Percentiles rank a stretch among this genome's conserved stretches.
Evolutionary conservation across 2,329 filamentous ascomycete species (phyloP).

Genomic region (Beauveria australis): DNA sequence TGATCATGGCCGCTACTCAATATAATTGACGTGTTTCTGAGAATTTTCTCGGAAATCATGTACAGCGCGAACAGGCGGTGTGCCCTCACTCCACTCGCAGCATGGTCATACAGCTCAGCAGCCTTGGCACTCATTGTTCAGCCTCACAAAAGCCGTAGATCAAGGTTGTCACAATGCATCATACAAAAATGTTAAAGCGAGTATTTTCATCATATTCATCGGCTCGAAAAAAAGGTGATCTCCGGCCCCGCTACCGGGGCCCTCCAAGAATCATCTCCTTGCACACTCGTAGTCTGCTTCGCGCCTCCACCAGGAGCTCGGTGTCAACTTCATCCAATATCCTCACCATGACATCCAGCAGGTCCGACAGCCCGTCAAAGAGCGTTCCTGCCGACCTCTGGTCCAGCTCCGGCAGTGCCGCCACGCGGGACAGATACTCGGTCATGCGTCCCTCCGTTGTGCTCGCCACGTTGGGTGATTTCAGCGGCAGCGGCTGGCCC

Average conservation of each 20-base stretch:
- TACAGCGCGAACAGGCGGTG: too few species aligned
- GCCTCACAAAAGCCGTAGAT: too few species aligned
- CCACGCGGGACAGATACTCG: slow-evolving; percentile 51
- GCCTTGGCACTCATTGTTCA: too few species aligned
- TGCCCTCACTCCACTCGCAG: too few species aligned
- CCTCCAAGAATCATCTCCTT: slow-evolving; percentile 16
- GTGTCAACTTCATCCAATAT: slow-evolving; percentile 38
- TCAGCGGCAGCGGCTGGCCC: slow-evolving; percentile 38
- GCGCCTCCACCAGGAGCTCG: slow-evolving; percentile 74
- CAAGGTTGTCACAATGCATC: too few species aligned
- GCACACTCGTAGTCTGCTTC: slow-evolving; percentile 60
- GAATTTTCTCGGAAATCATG: too few species aligned
- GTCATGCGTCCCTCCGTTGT: slow-evolving; percentile 28
- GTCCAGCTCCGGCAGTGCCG: slow-evolving; percentile 61
- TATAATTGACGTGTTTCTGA: too few species aligned
- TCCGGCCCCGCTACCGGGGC: neutral
- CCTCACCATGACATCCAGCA: slow-evolving; percentile 35
- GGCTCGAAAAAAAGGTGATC: too few species aligned
- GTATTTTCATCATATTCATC: too few species aligned
- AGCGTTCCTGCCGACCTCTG: slow-evolving; percentile 59
- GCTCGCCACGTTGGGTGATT: slow-evolving; percentile 34
- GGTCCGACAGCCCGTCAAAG: slow-evolving; percentile 42
- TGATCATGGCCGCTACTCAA: too few species aligned
- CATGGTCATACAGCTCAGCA: too few species aligned
- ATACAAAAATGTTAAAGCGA: too few species aligned